These are phyloP conservation scores for Trifolium pratense DNA, from an alignment of 306 rosid genomes.

Conservation along the genomic window DNA sequence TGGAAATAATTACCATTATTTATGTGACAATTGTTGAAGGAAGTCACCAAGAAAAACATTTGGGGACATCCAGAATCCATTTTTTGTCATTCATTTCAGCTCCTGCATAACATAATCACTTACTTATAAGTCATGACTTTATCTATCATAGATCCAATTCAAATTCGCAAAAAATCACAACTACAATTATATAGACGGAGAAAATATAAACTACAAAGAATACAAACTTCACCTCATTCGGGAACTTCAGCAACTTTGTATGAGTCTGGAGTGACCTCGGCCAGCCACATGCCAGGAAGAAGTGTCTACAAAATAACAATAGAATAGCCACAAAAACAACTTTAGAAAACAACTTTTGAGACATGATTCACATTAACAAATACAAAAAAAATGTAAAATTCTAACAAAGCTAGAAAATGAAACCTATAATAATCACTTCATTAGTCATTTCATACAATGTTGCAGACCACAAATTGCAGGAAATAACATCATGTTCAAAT, in stretches of 20 bases:
- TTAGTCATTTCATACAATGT: neutral
- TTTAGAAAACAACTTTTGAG: neutral
- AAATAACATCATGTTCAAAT: neutral
- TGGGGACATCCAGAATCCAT: conserved; percentile 29
- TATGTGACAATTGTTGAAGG: conserved; percentile 47
- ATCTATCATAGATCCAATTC: conserved; percentile 8
- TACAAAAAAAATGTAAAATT: conserved; percentile 23
- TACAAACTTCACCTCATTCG: conserved; percentile 53
- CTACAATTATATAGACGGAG: neutral
- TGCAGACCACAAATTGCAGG: neutral
- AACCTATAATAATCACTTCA: neutral
- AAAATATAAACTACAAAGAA: neutral
- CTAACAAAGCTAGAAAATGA: neutral
- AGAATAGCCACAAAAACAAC: conserved; percentile 9
- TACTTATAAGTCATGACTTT: conserved; percentile 27
- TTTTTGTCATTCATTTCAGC: conserved; percentile 28
- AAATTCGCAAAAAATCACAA: conserved; percentile 17
- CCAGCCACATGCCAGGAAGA: conserved; percentile 55
- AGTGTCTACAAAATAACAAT: conserved; percentile 50
- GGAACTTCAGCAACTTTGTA: conserved; percentile 62
- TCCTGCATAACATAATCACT: conserved; percentile 38
- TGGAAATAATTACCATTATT: conserved; percentile 56
- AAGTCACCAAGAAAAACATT: conserved; percentile 44
- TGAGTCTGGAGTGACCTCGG: conserved; percentile 55
- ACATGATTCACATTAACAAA: conserved; percentile 5